Percentiles rank a stretch among this genome's conserved stretches.
Conservation (phyloP, 2,329 filamentous ascomycete genomes). For the Claviceps digitariae region DNA sequence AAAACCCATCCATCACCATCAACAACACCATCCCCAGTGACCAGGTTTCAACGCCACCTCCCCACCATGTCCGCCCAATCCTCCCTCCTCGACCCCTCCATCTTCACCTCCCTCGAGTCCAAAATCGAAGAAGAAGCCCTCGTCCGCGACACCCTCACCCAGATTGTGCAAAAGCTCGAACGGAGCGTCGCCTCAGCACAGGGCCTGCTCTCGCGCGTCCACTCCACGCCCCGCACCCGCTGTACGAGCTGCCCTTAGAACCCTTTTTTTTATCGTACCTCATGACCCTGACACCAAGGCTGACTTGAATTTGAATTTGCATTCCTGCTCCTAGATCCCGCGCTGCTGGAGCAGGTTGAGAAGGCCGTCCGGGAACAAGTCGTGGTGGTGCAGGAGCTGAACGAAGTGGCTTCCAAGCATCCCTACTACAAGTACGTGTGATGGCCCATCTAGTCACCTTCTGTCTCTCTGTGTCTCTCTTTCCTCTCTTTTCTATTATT, state of each 20-base stretch:
- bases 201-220: constrained; percentile 74
- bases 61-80: constrained; percentile 20
- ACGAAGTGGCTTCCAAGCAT: constrained; percentile 62
- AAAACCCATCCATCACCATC: neutral
- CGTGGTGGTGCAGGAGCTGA: constrained; percentile 55
- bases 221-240: constrained; percentile 61
- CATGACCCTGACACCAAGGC: too few relatives aligned
- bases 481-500: neutral
- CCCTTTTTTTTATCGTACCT: too few relatives aligned
- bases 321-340: constrained; percentile 42
- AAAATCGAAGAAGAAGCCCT: constrained; percentile 80
- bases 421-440: constrained; percentile 80
- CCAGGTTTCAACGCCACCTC: neutral
- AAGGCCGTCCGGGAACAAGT: constrained; percentile 60
- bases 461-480: neutral
- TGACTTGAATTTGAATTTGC: too few relatives aligned
- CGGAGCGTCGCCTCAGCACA: constrained; percentile 71
- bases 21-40: neutral
- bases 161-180: constrained; percentile 70
- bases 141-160: constrained; percentile 70
- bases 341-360: constrained; percentile 57
- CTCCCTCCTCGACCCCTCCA: constrained; percentile 52
- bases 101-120: constrained; percentile 77
- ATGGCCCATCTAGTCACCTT: neutral
- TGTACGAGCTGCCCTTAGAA: too few relatives aligned